These are phyloP conservation scores for Teratosphaeria zuluensis DNA, from an alignment of 2,329 filamentous ascomycete species.

Conservation along the genomic window DNA sequence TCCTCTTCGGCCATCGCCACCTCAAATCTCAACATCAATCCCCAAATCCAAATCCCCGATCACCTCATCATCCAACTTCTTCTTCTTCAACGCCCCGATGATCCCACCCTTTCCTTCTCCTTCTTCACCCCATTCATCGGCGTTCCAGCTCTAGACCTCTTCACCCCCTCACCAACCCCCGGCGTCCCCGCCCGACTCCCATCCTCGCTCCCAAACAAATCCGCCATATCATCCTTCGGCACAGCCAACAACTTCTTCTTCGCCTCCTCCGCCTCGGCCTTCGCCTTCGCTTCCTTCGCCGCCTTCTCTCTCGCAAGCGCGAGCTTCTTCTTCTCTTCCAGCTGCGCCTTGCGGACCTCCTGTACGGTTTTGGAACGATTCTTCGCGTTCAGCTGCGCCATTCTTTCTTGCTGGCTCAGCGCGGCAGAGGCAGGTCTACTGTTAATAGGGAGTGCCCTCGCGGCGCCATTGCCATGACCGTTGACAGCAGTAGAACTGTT, in stretches of 20 bases:
- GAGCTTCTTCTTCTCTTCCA: constrained; percentile 54
- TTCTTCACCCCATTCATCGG: constrained; percentile 16
- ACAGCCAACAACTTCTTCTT: constrained; percentile 35
- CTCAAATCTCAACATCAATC: constrained; percentile 77
- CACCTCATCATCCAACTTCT: constrained; percentile 84
- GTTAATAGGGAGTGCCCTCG: background rate
- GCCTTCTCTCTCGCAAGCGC: constrained; percentile 42
- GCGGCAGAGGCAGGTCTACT: background rate
- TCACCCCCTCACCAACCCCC: constrained; percentile 34
- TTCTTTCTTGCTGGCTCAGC: constrained; percentile 49
- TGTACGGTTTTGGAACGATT: constrained; percentile 82
- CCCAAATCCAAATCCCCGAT: constrained; percentile 82
- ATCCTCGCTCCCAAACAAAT: constrained; percentile 34
- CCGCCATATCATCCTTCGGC: constrained; percentile 33
- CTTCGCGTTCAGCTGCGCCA: constrained; percentile 72
- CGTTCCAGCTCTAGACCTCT: constrained; percentile 32
- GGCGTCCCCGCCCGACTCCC: constrained; percentile 41
- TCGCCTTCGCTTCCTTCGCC: constrained; percentile 41
- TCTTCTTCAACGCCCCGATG: constrained; percentile 38
- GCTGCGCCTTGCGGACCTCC: constrained; percentile 79
- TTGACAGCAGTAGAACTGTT: constrained; percentile 51
- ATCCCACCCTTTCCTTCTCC: constrained; percentile 42
- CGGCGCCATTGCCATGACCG: constrained; percentile 52
- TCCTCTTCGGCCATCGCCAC: background rate
- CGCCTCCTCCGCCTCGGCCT: constrained; percentile 42